Evolutionary conservation across 441 rosid species (phyloP).

Genomic region (Euphorbia corollata): DNA sequence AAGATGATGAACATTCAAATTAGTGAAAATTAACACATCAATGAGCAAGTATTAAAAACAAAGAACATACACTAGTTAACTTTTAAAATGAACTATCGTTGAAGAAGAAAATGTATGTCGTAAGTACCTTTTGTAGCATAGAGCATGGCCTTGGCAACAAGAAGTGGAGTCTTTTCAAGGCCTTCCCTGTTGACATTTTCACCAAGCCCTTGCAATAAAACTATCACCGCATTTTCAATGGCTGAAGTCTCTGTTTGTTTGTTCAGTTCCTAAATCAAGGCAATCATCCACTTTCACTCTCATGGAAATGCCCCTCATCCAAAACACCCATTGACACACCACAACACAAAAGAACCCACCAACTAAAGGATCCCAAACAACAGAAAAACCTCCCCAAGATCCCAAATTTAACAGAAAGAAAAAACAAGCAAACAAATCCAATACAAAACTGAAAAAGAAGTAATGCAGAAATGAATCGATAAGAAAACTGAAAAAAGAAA

Average conservation of each 20-base stretch:
- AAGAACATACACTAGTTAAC: too few species aligned
- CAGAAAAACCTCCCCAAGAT: constrained; percentile 12
- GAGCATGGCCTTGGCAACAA: constrained; percentile 89
- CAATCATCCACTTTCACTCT: constrained; percentile 37
- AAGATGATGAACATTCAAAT: too few species aligned
- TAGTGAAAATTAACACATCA: too few species aligned
- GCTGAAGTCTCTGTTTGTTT: constrained; percentile 50
- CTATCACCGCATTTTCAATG: constrained; percentile 73
- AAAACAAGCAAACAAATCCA: neutral
- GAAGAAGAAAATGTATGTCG: too few species aligned
- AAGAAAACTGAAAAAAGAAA: neutral
- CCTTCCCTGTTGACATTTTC: constrained; percentile 86
- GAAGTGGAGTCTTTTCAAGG: constrained; percentile 77
- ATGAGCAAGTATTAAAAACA: too few species aligned
- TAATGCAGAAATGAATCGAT: neutral
- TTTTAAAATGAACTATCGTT: too few species aligned
- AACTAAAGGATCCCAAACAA: constrained; percentile 26
- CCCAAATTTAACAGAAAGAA: neutral
- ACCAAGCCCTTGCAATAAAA: constrained; percentile 65
- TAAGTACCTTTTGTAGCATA: constrained; percentile 71
- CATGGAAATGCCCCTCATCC: constrained; percentile 58
- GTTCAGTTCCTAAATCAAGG: constrained; percentile 42
- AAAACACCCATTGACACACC: constrained; percentile 64
- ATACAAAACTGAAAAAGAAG: neutral
- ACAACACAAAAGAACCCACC: constrained; percentile 9